Evolutionary conservation across 106 monocot genomes (phyloP).

Genomic region (Acorus gramineus): DNA sequence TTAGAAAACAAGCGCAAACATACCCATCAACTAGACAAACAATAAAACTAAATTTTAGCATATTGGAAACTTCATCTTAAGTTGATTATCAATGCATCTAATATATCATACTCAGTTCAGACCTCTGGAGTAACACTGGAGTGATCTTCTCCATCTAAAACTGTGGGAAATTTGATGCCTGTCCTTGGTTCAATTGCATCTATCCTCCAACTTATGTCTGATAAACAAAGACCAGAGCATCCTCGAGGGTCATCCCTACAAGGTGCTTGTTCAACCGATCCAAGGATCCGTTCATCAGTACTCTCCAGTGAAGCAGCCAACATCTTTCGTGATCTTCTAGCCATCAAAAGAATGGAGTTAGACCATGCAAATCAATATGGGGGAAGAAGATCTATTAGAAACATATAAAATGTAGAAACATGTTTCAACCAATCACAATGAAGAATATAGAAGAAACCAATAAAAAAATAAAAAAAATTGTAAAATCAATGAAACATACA

Average conservation of each 20-base stretch:
- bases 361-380: too few relatives aligned
- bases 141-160: slow-evolving; percentile 35
- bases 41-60: too few relatives aligned
- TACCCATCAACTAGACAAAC: too few relatives aligned
- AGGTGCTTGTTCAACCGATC: slow-evolving; percentile 5
- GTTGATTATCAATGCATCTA: background rate
- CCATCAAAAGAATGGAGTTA: too few relatives aligned
- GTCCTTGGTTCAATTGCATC: slow-evolving; percentile 82
- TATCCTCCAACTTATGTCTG: slow-evolving; percentile 26
- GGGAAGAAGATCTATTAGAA: too few relatives aligned
- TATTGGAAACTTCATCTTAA: too few relatives aligned
- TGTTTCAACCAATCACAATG: too few relatives aligned
- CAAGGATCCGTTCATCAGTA: slow-evolving; percentile 13
- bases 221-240: slow-evolving; percentile 29
- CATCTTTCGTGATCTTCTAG: slow-evolving; percentile 51
- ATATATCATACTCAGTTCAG: background rate
- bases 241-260: slow-evolving; percentile 16
- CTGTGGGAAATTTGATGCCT: slow-evolving; percentile 76
- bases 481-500: slow-evolving; percentile 36
- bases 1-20: too few relatives aligned
- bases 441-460: background rate
- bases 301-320: slow-evolving; percentile 40
- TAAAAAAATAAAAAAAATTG: background rate
- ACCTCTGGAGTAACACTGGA: slow-evolving; percentile 51
- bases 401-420: too few relatives aligned